Evolutionary conservation across 345 rosid species (phyloP).

Genomic region (Trapa incisa): DNA sequence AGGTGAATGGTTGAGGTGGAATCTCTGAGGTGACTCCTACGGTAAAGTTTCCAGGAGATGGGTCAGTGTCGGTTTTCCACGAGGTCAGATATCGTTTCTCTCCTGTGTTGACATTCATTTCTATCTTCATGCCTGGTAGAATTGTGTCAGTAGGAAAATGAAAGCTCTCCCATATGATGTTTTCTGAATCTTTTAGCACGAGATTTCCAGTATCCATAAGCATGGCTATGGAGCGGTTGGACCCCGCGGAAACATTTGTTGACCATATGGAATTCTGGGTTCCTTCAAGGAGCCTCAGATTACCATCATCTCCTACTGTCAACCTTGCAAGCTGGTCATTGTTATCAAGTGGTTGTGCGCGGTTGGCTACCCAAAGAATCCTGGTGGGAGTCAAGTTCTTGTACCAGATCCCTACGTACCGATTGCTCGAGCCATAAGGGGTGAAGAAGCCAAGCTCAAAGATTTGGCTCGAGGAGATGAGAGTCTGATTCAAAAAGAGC

Average conservation of each 20-base stretch:
- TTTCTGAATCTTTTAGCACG: slow-evolving; percentile 8
- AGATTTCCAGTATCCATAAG: slow-evolving; percentile 20
- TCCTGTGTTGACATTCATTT: slow-evolving; percentile 13
- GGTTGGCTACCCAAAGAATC: too few relatives aligned
- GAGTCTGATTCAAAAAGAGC: too few relatives aligned
- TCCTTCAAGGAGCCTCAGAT: slow-evolving; percentile 15
- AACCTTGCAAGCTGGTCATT: too few relatives aligned
- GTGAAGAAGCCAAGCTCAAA: too few relatives aligned
- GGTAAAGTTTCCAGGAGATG: slow-evolving; percentile 16
- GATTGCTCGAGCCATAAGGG: too few relatives aligned
- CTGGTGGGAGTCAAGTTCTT: too few relatives aligned
- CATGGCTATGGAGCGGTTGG: slow-evolving; percentile 6
- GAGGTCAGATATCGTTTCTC: slow-evolving; percentile 12
- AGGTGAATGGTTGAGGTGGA: slow-evolving; percentile 15
- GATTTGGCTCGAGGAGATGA: too few relatives aligned
- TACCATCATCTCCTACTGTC: too few relatives aligned
- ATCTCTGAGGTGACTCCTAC: slow-evolving; percentile 12
- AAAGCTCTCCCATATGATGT: slow-evolving; percentile 24
- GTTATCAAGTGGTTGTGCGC: too few relatives aligned
- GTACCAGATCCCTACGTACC: too few relatives aligned
- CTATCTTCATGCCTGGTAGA: slow-evolving; percentile 25
- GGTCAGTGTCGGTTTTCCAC: slow-evolving; percentile 24
- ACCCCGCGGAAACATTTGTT: neutral
- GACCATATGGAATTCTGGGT: slow-evolving; percentile 17
- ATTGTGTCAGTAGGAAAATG: slow-evolving; percentile 25